Evolutionary conservation across 1,284 basidiomycete species (phyloP), one percentile per base, ranked within the genome.

Genomic region (Trichosporon coremiiforme): DNA sequence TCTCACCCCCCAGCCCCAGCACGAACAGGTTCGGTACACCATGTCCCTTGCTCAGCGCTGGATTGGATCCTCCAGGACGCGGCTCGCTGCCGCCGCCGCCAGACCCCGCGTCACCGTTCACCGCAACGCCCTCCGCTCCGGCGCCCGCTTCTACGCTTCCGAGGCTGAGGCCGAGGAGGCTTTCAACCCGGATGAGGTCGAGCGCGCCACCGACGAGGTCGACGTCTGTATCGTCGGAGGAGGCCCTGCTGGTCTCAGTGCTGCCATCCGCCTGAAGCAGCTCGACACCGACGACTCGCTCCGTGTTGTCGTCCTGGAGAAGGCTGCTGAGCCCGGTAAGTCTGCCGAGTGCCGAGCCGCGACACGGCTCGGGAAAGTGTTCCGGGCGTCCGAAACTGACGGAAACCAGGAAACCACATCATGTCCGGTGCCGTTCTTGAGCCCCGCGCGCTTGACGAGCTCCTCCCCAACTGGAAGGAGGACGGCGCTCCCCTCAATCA

Each of bases 171-270:
- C 68, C 29, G 72, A 76, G 66, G 71, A 69, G 33, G 69, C 71
- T 20, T 84, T 81, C 71, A 77, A 84, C 71, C 81, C 78, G 6
- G 72, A 76, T 29, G 72, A 69, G 31, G 86, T 94, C 33, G 91
- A 95, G 75, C 88, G 94, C 12, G 88, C 89, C 29, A 88, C 90
- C 68, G 94, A 96, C 78, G 90, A 95, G 73, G 94, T 94, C 65
- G 96, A 99, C 77, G 95, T 98, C 41, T 95, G 95, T 82, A 98
- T 99, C 77, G 95, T 98, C 73, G 96, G 96, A 29, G 95, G 89
- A 15, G 97, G 96, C 0, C 96, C 96, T 2, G 95, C 96, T 0
- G 96, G 97, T 38, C 87, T 99, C 70, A 91, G 90, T 77, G 95
- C 96, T n/a, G 97, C 96, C 4, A 99, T 99, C 77, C 88, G 93